Evolutionary conservation across 179 eudicot species (phyloP).

Genomic region (Nepenthes alata): DNA sequence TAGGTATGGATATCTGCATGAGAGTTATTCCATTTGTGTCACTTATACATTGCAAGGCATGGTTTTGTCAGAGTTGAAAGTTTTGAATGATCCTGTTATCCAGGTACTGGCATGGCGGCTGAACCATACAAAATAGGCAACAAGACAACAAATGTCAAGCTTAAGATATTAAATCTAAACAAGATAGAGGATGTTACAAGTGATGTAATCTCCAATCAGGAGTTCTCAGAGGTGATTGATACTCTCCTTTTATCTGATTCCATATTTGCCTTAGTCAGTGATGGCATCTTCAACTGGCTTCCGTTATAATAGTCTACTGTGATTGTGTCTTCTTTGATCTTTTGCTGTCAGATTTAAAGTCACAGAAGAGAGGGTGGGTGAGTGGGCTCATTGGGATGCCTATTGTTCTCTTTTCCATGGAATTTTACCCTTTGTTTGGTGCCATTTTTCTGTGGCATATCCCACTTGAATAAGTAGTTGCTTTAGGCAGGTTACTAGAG

Average conservation of each 20-base stretch:
- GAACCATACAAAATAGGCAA: slow-evolving; percentile 63
- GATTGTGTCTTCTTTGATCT: too few species aligned
- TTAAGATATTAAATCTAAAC: slow-evolving; percentile 76
- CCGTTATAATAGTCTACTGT: too few species aligned
- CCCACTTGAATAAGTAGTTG: too few species aligned
- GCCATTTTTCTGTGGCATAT: too few species aligned
- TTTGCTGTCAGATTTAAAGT: too few species aligned
- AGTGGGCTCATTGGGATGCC: too few species aligned
- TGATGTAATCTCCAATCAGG: slow-evolving; percentile 86
- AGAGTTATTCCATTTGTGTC: background rate
- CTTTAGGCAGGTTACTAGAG: too few species aligned
- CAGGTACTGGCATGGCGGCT: slow-evolving; percentile 30
- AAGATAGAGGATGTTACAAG: slow-evolving; percentile 66
- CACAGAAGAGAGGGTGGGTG: too few species aligned
- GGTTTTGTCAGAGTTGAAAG: background rate
- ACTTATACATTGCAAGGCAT: background rate
- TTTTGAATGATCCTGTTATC: slow-evolving; percentile 1
- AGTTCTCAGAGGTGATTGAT: slow-evolving; percentile 76
- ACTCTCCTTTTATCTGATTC: background rate
- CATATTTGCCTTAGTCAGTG: background rate
- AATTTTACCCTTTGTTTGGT: too few species aligned
- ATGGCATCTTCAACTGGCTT: background rate
- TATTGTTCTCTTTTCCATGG: too few species aligned
- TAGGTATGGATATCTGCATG: slow-evolving; percentile 38
- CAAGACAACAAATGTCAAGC: slow-evolving; percentile 45